Evolutionary conservation across 2,329 filamentous ascomycete species (phyloP).

Genomic region (Phialemonium atrogriseum): DNA sequence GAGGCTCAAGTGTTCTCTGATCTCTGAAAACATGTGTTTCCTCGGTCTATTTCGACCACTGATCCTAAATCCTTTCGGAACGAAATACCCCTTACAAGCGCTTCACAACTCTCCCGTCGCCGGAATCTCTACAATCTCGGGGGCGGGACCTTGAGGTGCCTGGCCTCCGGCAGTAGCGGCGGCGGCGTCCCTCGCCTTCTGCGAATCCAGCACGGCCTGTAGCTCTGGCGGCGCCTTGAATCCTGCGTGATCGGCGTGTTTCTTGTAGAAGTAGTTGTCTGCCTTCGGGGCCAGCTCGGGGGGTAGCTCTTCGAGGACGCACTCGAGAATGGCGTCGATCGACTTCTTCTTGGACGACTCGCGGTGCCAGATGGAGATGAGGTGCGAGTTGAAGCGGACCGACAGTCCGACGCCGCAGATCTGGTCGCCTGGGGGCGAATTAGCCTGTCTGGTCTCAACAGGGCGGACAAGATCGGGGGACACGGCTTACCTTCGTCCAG

Average conservation of each 20-base stretch:
- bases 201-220: slow-evolving; percentile 48
- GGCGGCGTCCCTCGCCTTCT: slow-evolving; percentile 36
- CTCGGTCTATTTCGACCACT: too few species aligned
- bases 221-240: slow-evolving; percentile 60
- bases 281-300: slow-evolving; percentile 63
- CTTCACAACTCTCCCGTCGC: slow-evolving; percentile 9
- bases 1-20: too few species aligned
- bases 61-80: too few species aligned
- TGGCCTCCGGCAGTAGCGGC: slow-evolving; percentile 18
- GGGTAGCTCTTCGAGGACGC: slow-evolving; percentile 66
- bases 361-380: slow-evolving; percentile 91
- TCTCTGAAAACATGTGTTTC: too few species aligned
- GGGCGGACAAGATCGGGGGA: neutral
- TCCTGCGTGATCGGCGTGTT: slow-evolving; percentile 78
- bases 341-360: slow-evolving; percentile 74
- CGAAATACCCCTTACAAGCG: too few species aligned
- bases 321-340: slow-evolving; percentile 63
- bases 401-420: slow-evolving; percentile 85
- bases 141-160: slow-evolving; percentile 13
- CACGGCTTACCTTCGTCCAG: slow-evolving; percentile 62
- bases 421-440: slow-evolving; percentile 55
- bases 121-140: slow-evolving; percentile 11
- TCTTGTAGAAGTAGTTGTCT: slow-evolving; percentile 76
- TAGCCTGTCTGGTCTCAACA: neutral
- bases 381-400: slow-evolving; percentile 79